phyloP scores from a whole-genome alignment of 2,329 filamentous ascomycete genomes.

The Fusarium dlaminii region DNA sequence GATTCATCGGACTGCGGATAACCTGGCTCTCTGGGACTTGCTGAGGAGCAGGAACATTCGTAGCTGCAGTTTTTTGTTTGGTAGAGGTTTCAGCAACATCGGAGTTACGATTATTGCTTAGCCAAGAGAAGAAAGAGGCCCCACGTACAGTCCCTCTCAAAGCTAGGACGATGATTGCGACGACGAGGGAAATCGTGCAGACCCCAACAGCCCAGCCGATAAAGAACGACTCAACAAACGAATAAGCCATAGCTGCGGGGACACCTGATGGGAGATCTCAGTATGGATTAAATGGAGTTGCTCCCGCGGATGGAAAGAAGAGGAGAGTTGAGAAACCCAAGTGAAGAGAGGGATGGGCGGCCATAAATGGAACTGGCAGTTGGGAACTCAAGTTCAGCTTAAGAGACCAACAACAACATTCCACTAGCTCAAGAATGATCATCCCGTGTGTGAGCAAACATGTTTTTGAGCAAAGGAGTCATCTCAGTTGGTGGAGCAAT shows the following conservation, averaged over 20 bases:
- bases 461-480: neutral
- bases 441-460: neutral
- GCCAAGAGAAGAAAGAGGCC: neutral
- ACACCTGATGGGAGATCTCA: neutral
- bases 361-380: neutral
- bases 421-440: neutral
- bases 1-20: neutral
- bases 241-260: neutral
- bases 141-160: neutral
- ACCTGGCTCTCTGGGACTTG: neutral
- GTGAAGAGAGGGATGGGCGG: neutral
- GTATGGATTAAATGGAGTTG: neutral
- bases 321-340: neutral
- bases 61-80: accelerated
- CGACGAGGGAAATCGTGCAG: neutral
- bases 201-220: neutral
- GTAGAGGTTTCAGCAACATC: neutral
- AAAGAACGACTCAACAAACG: neutral
- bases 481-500: neutral
- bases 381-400: neutral
- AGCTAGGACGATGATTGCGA: neutral
- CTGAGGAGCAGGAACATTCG: neutral
- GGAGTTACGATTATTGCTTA: accelerated
- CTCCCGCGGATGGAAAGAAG: neutral
- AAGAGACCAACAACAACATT: neutral